Conservation (phyloP, 1,284 basidiomycete genomes). For the Malassezia psittaci region DNA sequence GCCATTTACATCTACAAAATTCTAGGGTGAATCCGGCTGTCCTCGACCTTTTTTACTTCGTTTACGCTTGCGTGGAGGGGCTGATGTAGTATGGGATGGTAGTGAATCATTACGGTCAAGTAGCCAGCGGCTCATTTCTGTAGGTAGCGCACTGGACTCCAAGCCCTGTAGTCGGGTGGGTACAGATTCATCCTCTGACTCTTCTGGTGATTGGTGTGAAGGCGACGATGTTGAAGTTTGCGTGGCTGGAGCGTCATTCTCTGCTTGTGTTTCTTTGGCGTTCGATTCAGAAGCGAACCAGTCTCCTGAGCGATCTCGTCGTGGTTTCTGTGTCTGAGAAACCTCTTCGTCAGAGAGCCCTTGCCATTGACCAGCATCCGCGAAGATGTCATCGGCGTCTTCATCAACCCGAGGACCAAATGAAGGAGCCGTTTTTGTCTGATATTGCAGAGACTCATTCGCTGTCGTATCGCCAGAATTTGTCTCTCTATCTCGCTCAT, state of each 20-base stretch:
- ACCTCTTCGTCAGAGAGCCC: constrained; percentile 52
- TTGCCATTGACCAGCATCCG: constrained; percentile 69
- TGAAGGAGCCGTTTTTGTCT: not conserved
- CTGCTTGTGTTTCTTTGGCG: not conserved
- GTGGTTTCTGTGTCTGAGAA: not conserved
- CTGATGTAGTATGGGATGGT: not conserved
- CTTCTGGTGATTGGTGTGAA: not conserved
- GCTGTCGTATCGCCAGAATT: not conserved
- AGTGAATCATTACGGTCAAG: constrained; percentile 10
- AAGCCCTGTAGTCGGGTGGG: constrained; percentile 12
- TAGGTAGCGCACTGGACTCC: constrained; percentile 10
- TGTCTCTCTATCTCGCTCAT: too few relatives aligned
- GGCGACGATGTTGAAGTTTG: not conserved
- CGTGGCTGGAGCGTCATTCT: not conserved
- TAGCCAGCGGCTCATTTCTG: constrained; percentile 12
- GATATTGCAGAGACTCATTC: not conserved
- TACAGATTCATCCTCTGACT: not conserved
- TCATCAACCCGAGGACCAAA: constrained; percentile 25
- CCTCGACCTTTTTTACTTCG: constrained; percentile 13
- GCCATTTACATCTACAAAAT: not conserved
- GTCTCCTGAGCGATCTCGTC: not conserved
- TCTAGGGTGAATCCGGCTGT: not conserved
- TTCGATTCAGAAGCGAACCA: not conserved
- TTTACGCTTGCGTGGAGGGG: not conserved
- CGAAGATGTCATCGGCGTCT: constrained; percentile 62